Conservation (phyloP, 352 stramenopile species). For the Phytopythium sindhum region DNA sequence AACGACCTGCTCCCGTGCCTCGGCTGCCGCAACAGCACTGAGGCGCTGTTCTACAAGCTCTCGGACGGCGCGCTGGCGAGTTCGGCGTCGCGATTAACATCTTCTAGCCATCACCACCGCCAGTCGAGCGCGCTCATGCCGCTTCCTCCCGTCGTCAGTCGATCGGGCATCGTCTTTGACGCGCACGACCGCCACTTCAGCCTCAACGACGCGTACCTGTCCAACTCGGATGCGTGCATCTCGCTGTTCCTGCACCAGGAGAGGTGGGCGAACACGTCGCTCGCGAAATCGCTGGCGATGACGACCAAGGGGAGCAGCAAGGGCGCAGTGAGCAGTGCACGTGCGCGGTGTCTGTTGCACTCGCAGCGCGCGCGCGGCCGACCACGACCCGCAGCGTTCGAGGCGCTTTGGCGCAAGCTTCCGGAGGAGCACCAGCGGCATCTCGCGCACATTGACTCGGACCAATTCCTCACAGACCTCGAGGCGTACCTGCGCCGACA, state of each 20-base stretch:
- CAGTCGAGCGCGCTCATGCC: not conserved
- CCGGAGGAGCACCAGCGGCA: conserved; percentile 75
- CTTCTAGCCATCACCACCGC: not conserved
- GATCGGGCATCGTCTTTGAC: conserved; percentile 53
- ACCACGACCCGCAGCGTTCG: conserved; percentile 71
- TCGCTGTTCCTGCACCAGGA: conserved; percentile 82
- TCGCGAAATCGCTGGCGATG: conserved; percentile 39
- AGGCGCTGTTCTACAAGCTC: conserved; percentile 73
- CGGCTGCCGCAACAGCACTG: conserved; percentile 74
- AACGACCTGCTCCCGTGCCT: conserved; percentile 71
- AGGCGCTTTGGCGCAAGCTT: conserved; percentile 75
- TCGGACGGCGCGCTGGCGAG: conserved; percentile 27
- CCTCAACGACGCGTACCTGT: conserved; percentile 64
- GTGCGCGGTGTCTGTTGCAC: conserved; percentile 72
- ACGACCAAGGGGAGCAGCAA: conserved; percentile 25
- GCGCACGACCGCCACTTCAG: conserved; percentile 53
- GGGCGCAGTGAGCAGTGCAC: conserved; percentile 25
- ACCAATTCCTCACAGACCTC: conserved; percentile 83
- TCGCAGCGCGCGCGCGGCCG: conserved; percentile 67
- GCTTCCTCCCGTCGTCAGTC: conserved; percentile 42
- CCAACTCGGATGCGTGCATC: conserved; percentile 59
- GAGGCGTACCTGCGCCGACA: conserved; percentile 82
- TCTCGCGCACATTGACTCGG: conserved; percentile 83
- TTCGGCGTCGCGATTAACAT: conserved; percentile 3
- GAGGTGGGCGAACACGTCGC: conserved; percentile 46